Evolutionary conservation across 345 rosid species (phyloP).

Genomic region (Passiflora organensis): DNA sequence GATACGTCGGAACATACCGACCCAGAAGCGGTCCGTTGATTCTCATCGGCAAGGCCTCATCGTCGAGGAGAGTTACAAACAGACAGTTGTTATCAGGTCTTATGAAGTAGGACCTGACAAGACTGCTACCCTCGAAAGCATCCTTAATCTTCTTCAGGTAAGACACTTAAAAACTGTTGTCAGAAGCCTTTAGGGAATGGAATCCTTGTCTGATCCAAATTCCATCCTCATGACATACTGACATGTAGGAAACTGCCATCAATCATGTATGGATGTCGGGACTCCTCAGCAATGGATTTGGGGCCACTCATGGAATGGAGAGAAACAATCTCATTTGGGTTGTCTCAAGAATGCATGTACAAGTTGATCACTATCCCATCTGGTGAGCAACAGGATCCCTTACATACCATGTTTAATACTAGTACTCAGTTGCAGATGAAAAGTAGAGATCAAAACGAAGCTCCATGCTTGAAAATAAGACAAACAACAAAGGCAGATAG

Average conservation of each 20-base stretch:
- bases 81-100: conserved; percentile 55
- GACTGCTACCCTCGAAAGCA: conserved; percentile 54
- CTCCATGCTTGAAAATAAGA: no score
- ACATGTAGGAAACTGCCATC: conserved; percentile 53
- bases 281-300: conserved; percentile 64
- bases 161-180: no score
- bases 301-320: conserved; percentile 67
- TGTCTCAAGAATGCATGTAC: conserved; percentile 59
- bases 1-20: conserved; percentile 50
- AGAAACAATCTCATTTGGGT: conserved; percentile 72
- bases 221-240: not conserved
- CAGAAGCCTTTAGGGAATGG: no score
- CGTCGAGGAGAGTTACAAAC: conserved; percentile 45
- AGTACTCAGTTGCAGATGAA: no score
- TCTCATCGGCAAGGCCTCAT: conserved; percentile 55
- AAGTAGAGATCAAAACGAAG: no score
- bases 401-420: no score
- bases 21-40: conserved; percentile 52
- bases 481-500: no score
- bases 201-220: not conserved
- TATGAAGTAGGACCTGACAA: conserved; percentile 69
- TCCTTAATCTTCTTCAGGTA: conserved; percentile 63
- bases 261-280: conserved; percentile 85
- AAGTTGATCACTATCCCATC: conserved; percentile 54
- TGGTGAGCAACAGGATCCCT: conserved; percentile 47